Conservation (phyloP, 164 flowering plant species). For the Paratinospora sagittata region DNA sequence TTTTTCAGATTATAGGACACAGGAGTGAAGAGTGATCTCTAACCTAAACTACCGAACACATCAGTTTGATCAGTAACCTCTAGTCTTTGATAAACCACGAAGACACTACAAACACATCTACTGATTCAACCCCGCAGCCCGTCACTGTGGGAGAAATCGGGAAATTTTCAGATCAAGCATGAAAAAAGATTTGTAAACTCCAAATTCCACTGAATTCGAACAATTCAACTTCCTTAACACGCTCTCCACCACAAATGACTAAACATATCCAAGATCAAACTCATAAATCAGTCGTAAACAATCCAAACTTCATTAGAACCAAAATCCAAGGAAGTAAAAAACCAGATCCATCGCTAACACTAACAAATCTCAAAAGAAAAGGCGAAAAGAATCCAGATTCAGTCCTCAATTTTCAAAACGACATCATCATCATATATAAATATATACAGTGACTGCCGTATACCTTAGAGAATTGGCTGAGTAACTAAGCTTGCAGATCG, state of each 20-base stretch:
- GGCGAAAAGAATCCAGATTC: not conserved
- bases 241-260: not conserved
- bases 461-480: slow-evolving; percentile 5
- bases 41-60: not conserved
- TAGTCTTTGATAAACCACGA: too few relatives aligned
- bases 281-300: not conserved
- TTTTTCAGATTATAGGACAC: not conserved
- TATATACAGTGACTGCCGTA: not conserved
- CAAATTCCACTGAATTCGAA: not conserved
- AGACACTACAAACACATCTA: too few relatives aligned
- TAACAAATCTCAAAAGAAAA: slow-evolving; percentile 1
- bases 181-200: not conserved
- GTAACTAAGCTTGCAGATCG: not conserved
- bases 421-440: not conserved
- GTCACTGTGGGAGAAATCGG: not conserved
- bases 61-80: too few relatives aligned
- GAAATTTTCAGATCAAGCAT: not conserved
- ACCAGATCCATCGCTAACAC: slow-evolving; percentile 7
- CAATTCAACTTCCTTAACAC: not conserved
- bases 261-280: not conserved
- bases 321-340: slow-evolving; percentile 4
- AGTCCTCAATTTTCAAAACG: not conserved
- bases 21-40: not conserved
- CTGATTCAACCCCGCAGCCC: not conserved
- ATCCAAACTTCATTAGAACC: slow-evolving; percentile 3